A percentile compares a stretch with the other conserved stretches of the same genome.
These are phyloP conservation scores for Limnanthes douglasii DNA, from an alignment of 345 rosid genomes.

Conservation along the genomic window DNA sequence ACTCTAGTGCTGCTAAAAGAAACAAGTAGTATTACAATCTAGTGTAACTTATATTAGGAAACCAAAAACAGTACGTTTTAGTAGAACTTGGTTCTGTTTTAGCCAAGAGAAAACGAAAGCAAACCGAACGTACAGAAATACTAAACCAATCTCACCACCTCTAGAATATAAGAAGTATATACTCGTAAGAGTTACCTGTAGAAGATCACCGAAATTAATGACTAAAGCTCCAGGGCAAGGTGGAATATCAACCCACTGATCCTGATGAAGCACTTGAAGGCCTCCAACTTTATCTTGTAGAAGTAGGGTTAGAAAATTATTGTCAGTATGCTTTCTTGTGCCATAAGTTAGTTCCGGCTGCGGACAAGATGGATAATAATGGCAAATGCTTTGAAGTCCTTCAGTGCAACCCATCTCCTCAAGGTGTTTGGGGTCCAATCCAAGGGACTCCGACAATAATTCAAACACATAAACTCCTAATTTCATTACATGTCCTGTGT, in stretches of 20 bases:
- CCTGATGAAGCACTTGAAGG: constrained; percentile 35
- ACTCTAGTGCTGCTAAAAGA: too few species aligned
- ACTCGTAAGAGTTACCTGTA: too few species aligned
- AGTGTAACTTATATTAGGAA: too few species aligned
- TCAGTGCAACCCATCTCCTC: constrained; percentile 23
- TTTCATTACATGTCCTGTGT: constrained; percentile 22
- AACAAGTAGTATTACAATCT: too few species aligned
- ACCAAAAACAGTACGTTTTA: too few species aligned
- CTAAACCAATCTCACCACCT: too few species aligned
- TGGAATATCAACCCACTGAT: constrained; percentile 37
- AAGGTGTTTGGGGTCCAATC: constrained; percentile 23
- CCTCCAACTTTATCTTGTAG: constrained; percentile 51
- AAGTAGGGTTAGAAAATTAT: constrained; percentile 35
- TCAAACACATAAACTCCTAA: constrained; percentile 26
- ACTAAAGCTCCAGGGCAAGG: constrained; percentile 35
- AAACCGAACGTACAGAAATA: too few species aligned
- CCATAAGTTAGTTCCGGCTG: constrained; percentile 40
- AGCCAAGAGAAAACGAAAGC: too few species aligned
- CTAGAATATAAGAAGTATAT: too few species aligned
- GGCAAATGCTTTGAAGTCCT: constrained; percentile 19
- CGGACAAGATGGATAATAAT: constrained; percentile 46
- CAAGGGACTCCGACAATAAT: constrained; percentile 42
- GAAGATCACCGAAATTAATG: constrained; percentile 25
- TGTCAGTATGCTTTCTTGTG: constrained; percentile 26
- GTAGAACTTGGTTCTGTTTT: too few species aligned